Evolutionary conservation across 2,329 filamentous ascomycete species (phyloP), one percentile per base, ranked within the genome.

Genomic region (Plenodomus tracheiphilus): DNA sequence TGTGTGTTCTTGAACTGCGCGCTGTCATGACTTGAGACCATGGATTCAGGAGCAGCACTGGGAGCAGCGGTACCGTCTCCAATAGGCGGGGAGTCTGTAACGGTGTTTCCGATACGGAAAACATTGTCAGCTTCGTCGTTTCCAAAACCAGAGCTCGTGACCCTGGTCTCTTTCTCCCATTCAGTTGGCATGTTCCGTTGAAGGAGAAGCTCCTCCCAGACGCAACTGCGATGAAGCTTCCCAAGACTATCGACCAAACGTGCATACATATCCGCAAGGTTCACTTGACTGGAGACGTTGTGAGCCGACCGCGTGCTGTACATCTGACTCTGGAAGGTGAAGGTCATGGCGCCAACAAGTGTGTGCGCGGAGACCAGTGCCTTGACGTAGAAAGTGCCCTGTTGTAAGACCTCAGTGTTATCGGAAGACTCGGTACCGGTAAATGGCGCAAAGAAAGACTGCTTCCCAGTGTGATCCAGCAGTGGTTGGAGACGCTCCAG

Each of bases 151-250:
- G 66, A 65, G 44, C 69, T 71, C 46, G 70, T 70, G 32, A 78
- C 72, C 20, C 75, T 71, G 11, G 76, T 77, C 35, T 73, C 69
- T 40, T 74, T 72, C 52, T 75, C 75, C 86, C 86, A 89, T 49
- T 85, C 78, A 32, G 85, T 80, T 1, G 93, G 91, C 41, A 96
- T 86, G 43, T 83, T 79, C 42, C 84, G 85, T 56, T 88, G 82
- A 38, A 97, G 77, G 0, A 86, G 77, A 30, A 92, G 88, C 57
- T 95, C 89, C 71, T 99, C 93, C 71, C 86, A 87, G n/a, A 96
- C 80, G 50, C 91, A 88, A 43, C 87, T 86, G 36, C 88, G 83
- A 56, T 97, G 81, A 15, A 99, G 76, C 19, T 85, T 85, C 3
- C 91, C 91, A 28, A 97, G 80, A 20, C 85, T 85, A 53, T 84